Base-by-base conservation (phyloP, 2,329 filamentous ascomycete species). In the Penicillium sp. region DNA sequence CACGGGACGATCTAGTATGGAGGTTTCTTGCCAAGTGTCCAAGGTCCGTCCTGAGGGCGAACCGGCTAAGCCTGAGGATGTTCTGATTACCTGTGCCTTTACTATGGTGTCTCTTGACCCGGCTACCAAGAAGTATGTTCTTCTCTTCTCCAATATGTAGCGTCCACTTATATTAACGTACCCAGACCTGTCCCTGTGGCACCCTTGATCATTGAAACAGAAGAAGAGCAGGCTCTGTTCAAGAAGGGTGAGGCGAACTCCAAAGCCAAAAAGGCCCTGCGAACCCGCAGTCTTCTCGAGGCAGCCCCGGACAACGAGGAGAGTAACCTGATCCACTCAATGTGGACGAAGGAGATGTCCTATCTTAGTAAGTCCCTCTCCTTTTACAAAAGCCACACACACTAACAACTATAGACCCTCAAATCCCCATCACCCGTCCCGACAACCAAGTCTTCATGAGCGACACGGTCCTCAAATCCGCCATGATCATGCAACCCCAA, bases 81-180 rank as follows among this genome's bases (percentile, higher is more conserved):
- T 86, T 1, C 65, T 86, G 45, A 77, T 87, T 65, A 84, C 81
- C n/a, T 86, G 84, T 65, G 79, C 82, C 6, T 87, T 87, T 60
- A 88, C 85, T 0, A 88, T 89, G 85, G 85, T 88, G 0, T 86
- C 84, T 1, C 70, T 88, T 9, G 80, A 88, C 56, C 83, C 84
- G 1, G 69, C 60, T 3, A 87, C 84, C 1, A 86, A 83, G 66
- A 84, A 78, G 71, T 78, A 62, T 37, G 65, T 60, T 10, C 10
- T 28, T 8, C 6, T 11, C 11, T 6, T 14, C n/a, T n/a, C 18
- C 18, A 18, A 5, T 20, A 11, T n/a, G 22, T 4, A 31, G 9
- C 14, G 3, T 18, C 5, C 22, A 5, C 20, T 43, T 36, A n/a
- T 11, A 29, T 44, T 58, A 24, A 52, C 37, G 54, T 1, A 7